Evolutionary conservation across 2,329 filamentous ascomycete genomes (phyloP), one percentile per base, ranked within the genome.

Genomic region (Rhynchosporium graminicola): DNA sequence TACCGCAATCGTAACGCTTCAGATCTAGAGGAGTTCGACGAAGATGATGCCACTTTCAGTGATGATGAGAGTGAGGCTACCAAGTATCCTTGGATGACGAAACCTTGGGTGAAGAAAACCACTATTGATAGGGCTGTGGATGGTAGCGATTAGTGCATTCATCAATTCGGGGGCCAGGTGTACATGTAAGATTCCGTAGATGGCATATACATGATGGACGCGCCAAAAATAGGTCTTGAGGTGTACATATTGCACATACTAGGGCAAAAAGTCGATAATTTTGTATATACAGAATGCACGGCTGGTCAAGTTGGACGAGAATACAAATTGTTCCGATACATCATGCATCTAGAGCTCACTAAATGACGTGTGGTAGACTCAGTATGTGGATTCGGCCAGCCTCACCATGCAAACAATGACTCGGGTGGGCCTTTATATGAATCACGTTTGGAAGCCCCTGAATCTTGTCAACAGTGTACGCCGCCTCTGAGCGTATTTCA

Each of bases 1-100:
- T 87, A 82, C 70, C 79, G 80, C 48, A 83, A 77, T 15, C 63
- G 64, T 12, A 71, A 71, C 57, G 65, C 71, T 7, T 73, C 71
- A 12, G 73, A 74, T 63, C 60, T 70, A 0, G 71, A 74, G 42
- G 72, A 74, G 45, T 72, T 67, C 38, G 70, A 69, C 46, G 65
- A 65, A 45, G 62, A 70, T 52, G 62, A 71, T 36, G 67, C 63
- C 28, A 65, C 63, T 1, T 69, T 69, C 20, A 71, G 67, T 45
- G 72, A 72, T 46, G 70, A 70, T 57, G 70, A 71, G 40, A 60
- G 59, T 9, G 69, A 70, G 15, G 61, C 46, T 8, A 64, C 61
- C 9, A 70, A 69, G 42, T 71, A 69, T 57, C 71, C 73, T 0
- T 74, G 73, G 73, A 55, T 48, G 33, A 64, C 61, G 13, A 68